These are phyloP conservation scores for Linnemannia schmuckeri DNA, from an alignment of 192 early-diverging fungal genomes.

Conservation along the genomic window DNA sequence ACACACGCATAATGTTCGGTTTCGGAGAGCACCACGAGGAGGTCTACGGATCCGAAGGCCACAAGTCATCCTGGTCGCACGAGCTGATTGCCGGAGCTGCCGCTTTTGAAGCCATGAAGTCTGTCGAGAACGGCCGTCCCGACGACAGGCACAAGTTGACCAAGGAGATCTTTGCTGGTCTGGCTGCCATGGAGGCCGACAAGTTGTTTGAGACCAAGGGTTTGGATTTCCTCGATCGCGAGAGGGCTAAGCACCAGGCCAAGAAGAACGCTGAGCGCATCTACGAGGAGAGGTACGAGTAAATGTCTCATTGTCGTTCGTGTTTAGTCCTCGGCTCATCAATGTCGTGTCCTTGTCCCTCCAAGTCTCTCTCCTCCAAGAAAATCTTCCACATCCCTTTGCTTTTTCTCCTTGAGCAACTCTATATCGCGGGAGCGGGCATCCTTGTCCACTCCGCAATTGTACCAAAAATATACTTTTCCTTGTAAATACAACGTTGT, in stretches of 20 bases:
- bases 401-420: neutral
- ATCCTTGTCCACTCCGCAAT: neutral
- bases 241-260: slow-evolving; percentile 63
- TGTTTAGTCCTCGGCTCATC: neutral
- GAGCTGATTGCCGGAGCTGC: slow-evolving; percentile 53
- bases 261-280: slow-evolving; percentile 58
- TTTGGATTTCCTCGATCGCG: slow-evolving; percentile 59
- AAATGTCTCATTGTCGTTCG: neutral
- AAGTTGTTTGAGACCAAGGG: slow-evolving; percentile 65
- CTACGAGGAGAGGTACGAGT: slow-evolving; percentile 51
- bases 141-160: slow-evolving; percentile 50
- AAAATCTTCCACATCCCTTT: neutral
- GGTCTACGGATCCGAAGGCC: slow-evolving; percentile 17
- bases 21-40: slow-evolving; percentile 31
- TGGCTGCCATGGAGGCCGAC: slow-evolving; percentile 58
- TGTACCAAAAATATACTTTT: neutral
- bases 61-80: slow-evolving; percentile 40
- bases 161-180: slow-evolving; percentile 59
- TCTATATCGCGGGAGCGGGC: neutral
- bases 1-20: slow-evolving; percentile 30
- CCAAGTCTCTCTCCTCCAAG: neutral
- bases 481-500: neutral
- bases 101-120: slow-evolving; percentile 60
- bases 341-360: neutral
- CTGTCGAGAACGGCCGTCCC: slow-evolving; percentile 34